These are phyloP conservation scores for Daldinia decipiens DNA, from an alignment of 495 filamentous ascomycete genomes.

Conservation along the genomic window DNA sequence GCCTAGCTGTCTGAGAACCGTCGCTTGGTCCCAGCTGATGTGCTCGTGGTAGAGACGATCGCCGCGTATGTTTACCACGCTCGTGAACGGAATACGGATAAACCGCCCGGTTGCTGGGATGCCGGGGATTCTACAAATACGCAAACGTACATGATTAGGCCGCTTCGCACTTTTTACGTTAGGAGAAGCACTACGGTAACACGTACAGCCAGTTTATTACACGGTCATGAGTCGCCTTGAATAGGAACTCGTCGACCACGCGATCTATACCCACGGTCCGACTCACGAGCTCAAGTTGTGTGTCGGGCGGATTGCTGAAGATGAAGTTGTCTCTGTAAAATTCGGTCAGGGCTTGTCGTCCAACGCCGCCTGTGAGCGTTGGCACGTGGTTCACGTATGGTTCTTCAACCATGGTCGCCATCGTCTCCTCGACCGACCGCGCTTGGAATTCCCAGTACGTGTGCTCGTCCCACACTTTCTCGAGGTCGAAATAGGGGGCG, in stretches of 20 bases:
- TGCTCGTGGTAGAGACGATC: conserved; percentile 83
- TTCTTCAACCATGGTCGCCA: conserved; percentile 68
- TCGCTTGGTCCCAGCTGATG: conserved; percentile 89
- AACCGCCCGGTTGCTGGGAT: conserved; percentile 74
- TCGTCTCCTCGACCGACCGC: conserved; percentile 63
- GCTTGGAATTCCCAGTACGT: conserved; percentile 64
- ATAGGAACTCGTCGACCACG: conserved; percentile 67
- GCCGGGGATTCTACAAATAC: conserved; percentile 59
- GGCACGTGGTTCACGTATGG: conserved; percentile 71
- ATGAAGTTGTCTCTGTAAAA: conserved; percentile 75
- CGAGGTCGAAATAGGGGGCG: conserved; percentile 68
- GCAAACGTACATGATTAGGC: neutral
- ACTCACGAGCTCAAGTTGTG: conserved; percentile 74
- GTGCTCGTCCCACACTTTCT: conserved; percentile 70
- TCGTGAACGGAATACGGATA: conserved; percentile 77
- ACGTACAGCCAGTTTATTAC: conserved; percentile 78
- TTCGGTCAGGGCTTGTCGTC: conserved; percentile 67
- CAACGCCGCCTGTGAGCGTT: conserved; percentile 66
- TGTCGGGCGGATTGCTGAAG: conserved; percentile 72
- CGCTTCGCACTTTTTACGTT: neutral
- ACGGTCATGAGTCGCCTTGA: conserved; percentile 74
- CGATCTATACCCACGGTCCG: conserved; percentile 71
- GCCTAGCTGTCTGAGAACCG: conserved; percentile 79
- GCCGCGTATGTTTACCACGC: conserved; percentile 77
- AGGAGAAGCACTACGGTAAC: neutral